Evolutionary conservation across 1,284 basidiomycete genomes (phyloP).

Genomic region (Exobasidium rhododendri): DNA sequence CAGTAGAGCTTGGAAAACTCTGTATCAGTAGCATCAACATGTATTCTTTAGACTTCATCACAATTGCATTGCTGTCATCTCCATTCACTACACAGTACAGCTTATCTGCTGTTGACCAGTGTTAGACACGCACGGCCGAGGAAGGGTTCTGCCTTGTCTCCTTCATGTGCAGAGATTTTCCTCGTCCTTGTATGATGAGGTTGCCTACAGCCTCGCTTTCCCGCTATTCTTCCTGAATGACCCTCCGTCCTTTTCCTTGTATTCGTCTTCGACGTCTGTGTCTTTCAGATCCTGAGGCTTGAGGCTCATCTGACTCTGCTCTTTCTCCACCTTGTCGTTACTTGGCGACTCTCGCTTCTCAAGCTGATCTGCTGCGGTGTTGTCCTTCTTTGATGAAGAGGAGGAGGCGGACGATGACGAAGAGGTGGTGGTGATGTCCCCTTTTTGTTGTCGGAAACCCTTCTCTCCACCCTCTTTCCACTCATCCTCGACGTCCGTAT

Average conservation of each 20-base stretch:
- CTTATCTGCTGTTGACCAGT: too few relatives aligned
- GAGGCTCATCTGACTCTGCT: background rate
- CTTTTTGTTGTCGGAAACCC: slow-evolving; percentile 1
- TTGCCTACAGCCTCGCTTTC: slow-evolving; percentile 1
- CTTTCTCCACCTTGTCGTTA: slow-evolving; percentile 5
- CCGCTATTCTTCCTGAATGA: slow-evolving; percentile 10
- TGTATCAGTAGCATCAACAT: too few relatives aligned
- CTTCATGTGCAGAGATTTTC: too few relatives aligned
- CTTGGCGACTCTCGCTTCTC: background rate
- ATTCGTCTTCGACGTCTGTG: slow-evolving; percentile 12
- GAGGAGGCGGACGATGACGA: background rate
- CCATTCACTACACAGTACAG: too few relatives aligned
- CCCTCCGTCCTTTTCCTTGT: slow-evolving; percentile 5
- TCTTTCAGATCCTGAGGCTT: slow-evolving; percentile 9
- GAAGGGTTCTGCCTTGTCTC: too few relatives aligned
- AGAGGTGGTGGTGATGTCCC: background rate
- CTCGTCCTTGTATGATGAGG: too few relatives aligned
- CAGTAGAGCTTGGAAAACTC: too few relatives aligned
- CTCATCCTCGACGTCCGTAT: slow-evolving; percentile 12
- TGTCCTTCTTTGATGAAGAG: background rate
- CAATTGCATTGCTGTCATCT: too few relatives aligned
- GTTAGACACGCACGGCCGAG: too few relatives aligned
- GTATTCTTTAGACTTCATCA: too few relatives aligned
- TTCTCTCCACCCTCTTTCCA: background rate
- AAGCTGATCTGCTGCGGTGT: too few relatives aligned